These are phyloP conservation scores for Phanerochaete sordida DNA, from an alignment of 768 basidiomycete genomes.

Conservation along the genomic window DNA sequence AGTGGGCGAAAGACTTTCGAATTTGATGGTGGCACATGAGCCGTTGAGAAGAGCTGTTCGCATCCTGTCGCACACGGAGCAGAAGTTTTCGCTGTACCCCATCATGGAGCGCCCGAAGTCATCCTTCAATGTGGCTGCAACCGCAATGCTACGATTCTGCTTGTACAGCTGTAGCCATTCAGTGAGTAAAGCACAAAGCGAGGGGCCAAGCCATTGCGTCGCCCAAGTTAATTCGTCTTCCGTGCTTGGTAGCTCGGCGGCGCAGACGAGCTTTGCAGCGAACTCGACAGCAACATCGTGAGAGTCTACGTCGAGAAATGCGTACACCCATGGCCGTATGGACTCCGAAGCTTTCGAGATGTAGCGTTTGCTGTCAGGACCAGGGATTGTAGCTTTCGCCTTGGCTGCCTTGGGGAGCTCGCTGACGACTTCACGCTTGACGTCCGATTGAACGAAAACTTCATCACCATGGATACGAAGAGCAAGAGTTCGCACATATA, in stretches of 20 bases:
- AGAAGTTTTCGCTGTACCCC: too few species aligned
- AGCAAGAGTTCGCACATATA: background rate
- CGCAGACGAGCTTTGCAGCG: too few species aligned
- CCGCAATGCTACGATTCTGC: background rate
- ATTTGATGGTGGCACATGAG: background rate
- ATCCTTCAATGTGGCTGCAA: background rate
- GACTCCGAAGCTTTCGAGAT: too few species aligned
- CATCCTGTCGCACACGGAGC: too few species aligned
- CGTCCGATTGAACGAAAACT: background rate
- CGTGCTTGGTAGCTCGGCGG: too few species aligned
- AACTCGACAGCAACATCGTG: too few species aligned
- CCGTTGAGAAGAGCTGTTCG: too few species aligned
- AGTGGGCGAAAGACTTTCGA: background rate
- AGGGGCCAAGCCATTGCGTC: background rate
- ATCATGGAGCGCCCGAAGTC: background rate
- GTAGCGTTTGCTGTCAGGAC: background rate
- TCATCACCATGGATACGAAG: background rate
- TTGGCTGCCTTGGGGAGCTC: background rate
- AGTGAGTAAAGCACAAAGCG: background rate
- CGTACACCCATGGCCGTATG: too few species aligned
- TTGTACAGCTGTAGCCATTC: background rate
- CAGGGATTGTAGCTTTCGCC: background rate
- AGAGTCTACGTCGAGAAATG: background rate
- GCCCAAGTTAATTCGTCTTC: too few species aligned
- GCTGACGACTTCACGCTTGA: background rate